phyloP scores from a whole-genome alignment of 1,284 basidiomycete genomes.

The Apiotrichum montevideense region DNA sequence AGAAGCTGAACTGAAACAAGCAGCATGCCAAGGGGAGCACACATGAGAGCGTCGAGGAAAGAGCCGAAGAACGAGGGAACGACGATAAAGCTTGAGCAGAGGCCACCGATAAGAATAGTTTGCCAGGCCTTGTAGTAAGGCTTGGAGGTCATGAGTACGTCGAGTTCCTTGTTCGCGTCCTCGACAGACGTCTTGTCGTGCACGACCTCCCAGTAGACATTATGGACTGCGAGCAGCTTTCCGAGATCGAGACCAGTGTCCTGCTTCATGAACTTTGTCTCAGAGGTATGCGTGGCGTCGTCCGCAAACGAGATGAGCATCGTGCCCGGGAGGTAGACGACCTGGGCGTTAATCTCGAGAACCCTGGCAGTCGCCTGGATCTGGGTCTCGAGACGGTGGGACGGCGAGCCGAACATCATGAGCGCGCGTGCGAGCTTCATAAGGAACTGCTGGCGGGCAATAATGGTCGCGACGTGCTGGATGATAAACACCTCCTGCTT shows the following conservation, averaged over 20 bases:
- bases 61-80: slow-evolving; percentile 40
- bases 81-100: slow-evolving; percentile 75
- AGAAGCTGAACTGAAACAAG: slow-evolving; percentile 68
- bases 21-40: slow-evolving; percentile 72
- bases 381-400: slow-evolving; percentile 78
- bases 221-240: slow-evolving; percentile 69
- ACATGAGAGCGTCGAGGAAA: slow-evolving; percentile 70
- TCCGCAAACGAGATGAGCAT: slow-evolving; percentile 80
- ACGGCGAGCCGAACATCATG: slow-evolving; percentile 95
- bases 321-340: slow-evolving; percentile 79
- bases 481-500: slow-evolving; percentile 79
- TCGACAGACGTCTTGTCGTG: slow-evolving; percentile 78
- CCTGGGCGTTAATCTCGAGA: slow-evolving; percentile 74
- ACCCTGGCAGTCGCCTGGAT: slow-evolving; percentile 79
- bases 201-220: slow-evolving; percentile 80
- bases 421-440: slow-evolving; percentile 80
- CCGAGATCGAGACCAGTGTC: slow-evolving; percentile 65
- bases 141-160: slow-evolving; percentile 62
- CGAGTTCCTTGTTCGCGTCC: slow-evolving; percentile 66
- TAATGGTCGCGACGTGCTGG: slow-evolving; percentile 77
- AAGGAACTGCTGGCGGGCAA: slow-evolving; percentile 82
- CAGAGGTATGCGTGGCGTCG: slow-evolving; percentile 74
- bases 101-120: slow-evolving; percentile 67
- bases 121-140: slow-evolving; percentile 62
- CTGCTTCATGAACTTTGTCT: slow-evolving; percentile 78